Conservation (phyloP, 306 rosid species). For the Cucurbita pepo region DNA sequence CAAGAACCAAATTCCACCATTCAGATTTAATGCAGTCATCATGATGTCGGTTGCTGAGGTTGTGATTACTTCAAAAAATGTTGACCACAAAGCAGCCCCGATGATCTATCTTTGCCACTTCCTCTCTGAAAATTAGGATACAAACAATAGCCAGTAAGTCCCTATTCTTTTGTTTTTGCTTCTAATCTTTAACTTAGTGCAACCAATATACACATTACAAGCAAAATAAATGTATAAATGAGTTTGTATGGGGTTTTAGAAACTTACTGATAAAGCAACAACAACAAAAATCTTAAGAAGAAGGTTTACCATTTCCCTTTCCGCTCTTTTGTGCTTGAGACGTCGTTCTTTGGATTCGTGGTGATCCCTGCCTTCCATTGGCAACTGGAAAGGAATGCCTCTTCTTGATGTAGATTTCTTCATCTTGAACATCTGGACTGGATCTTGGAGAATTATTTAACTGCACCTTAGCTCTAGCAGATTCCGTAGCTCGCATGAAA, state of each 20-base stretch:
- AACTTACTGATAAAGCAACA: background rate
- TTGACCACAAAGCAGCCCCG: background rate
- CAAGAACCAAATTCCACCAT: background rate
- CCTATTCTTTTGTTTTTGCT: conserved; percentile 14
- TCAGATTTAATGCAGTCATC: background rate
- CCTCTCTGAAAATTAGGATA: conserved; percentile 52
- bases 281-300: background rate
- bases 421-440: conserved; percentile 77
- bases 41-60: background rate
- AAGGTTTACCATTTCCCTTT: conserved; percentile 33
- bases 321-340: conserved; percentile 54
- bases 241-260: background rate
- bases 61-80: conserved; percentile 8
- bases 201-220: background rate
- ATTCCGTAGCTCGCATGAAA: conserved; percentile 95
- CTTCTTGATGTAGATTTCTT: conserved; percentile 47
- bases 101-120: conserved; percentile 71
- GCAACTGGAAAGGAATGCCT: conserved; percentile 71
- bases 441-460: conserved; percentile 71
- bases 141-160: background rate
- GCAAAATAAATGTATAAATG: background rate
- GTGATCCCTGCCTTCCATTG: conserved; percentile 72
- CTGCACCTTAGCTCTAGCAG: conserved; percentile 80
- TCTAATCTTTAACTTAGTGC: background rate
- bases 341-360: conserved; percentile 49